A percentile compares a stretch with the other conserved stretches of the same genome.
Evolutionary conservation across 164 flowering plant species (phyloP).

Genomic region (Kingdonia uniflora): DNA sequence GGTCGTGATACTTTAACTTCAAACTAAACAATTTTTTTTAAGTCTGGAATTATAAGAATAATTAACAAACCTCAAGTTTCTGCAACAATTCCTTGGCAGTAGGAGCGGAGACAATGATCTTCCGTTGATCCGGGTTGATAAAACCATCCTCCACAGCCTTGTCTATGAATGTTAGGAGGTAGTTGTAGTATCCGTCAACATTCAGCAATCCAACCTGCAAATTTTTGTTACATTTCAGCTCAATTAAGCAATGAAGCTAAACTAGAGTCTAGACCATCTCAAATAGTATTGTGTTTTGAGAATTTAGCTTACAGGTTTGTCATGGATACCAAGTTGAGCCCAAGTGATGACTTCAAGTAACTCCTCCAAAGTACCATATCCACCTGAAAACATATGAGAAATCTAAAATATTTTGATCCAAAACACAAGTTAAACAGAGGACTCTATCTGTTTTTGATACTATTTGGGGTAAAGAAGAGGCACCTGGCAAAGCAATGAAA

Average conservation of each 20-base stretch:
- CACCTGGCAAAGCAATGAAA: slow-evolving; percentile 32
- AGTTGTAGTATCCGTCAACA: slow-evolving; percentile 63
- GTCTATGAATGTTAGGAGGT: slow-evolving; percentile 48
- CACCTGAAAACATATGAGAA: neutral
- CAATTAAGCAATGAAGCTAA: no score
- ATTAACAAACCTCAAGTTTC: slow-evolving; percentile 42
- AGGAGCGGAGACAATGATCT: slow-evolving; percentile 53
- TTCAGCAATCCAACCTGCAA: slow-evolving; percentile 58
- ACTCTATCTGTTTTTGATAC: no score
- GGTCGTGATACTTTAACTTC: no score
- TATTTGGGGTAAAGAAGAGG: neutral
- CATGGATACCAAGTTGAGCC: no score
- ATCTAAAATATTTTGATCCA: neutral
- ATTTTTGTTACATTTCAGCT: no score
- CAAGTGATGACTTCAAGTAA: no score
- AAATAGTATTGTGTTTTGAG: neutral
- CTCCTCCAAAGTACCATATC: neutral
- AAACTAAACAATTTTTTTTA: no score
- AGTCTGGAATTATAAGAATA: no score
- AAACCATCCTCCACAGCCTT: slow-evolving; percentile 66
- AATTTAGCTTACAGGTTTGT: neutral
- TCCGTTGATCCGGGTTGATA: slow-evolving; percentile 44
- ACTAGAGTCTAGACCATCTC: neutral
- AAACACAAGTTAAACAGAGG: no score
- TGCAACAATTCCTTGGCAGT: slow-evolving; percentile 47